phyloP scores from a whole-genome alignment of 257 asterid species.

The Penstemon davidsonii region DNA sequence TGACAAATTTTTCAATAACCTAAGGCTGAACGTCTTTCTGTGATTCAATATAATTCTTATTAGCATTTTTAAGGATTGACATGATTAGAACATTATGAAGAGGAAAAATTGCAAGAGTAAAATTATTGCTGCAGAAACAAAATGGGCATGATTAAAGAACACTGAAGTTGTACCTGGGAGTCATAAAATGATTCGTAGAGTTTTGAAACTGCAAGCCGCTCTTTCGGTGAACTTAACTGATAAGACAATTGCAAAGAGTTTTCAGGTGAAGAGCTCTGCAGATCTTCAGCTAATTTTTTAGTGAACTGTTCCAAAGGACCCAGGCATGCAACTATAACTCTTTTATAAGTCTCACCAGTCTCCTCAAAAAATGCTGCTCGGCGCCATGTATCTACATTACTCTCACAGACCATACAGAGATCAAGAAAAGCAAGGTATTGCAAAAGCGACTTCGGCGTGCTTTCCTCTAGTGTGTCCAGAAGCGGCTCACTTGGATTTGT shows the following conservation, averaged over 20 bases:
- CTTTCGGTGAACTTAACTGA: constrained; percentile 66
- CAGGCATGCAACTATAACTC: constrained; percentile 70
- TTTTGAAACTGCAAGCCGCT: constrained; percentile 58
- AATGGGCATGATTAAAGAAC: constrained; percentile 13
- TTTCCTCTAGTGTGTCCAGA: constrained; percentile 73
- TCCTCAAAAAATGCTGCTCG: constrained; percentile 98
- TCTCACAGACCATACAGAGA: constrained; percentile 88
- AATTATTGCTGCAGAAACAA: background rate
- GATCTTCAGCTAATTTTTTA: constrained; percentile 56
- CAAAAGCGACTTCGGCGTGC: constrained; percentile 79
- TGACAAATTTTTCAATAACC: too few species aligned
- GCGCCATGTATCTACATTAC: constrained; percentile 93
- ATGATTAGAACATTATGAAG: background rate
- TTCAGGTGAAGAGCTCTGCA: constrained; percentile 61
- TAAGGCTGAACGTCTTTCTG: too few species aligned
- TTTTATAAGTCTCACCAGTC: constrained; percentile 82
- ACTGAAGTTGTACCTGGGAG: constrained; percentile 60
- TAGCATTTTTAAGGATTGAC: too few species aligned
- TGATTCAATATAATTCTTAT: too few species aligned
- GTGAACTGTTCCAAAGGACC: constrained; percentile 73
- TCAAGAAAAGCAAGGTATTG: constrained; percentile 91
- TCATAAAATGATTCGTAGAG: constrained; percentile 62
- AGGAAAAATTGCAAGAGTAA: background rate
- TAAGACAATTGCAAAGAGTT: constrained; percentile 63
- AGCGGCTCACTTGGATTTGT: constrained; percentile 89